These are phyloP conservation scores for Amorphotheca resinae DNA, from an alignment of 495 filamentous ascomycete species.

Conservation along the genomic window DNA sequence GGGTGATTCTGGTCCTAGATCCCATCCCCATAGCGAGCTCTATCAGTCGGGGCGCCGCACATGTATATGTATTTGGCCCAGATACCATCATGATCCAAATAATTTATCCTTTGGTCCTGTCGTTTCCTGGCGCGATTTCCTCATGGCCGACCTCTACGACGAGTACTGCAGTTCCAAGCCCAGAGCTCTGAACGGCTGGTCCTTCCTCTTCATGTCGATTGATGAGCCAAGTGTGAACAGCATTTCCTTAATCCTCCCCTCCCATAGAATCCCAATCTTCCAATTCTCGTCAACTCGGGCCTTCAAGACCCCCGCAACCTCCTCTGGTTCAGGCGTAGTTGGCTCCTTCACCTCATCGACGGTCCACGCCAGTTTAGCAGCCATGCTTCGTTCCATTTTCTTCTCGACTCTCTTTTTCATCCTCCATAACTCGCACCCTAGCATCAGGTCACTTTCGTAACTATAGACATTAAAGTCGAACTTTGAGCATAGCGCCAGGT, in stretches of 20 bases:
- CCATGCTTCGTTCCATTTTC: slow-evolving; percentile 34
- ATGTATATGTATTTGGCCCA: no score
- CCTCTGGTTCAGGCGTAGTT: slow-evolving; percentile 34
- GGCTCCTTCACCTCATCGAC: slow-evolving; percentile 23
- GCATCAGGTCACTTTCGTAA: slow-evolving; percentile 85
- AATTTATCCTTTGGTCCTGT: no score
- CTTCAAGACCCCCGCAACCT: slow-evolving; percentile 79
- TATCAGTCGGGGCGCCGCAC: no score
- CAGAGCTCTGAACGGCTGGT: slow-evolving; percentile 58
- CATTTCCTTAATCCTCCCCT: slow-evolving; percentile 83
- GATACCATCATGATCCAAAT: no score
- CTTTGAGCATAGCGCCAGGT: slow-evolving; percentile 71
- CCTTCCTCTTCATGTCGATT: slow-evolving; percentile 58
- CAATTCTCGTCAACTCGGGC: slow-evolving; percentile 76
- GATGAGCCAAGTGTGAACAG: slow-evolving; percentile 80
- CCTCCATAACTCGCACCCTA: slow-evolving; percentile 86
- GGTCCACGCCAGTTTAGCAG: slow-evolving; percentile 43
- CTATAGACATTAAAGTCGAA: slow-evolving; percentile 98
- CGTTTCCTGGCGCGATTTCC: background rate
- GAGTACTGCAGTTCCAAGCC: slow-evolving; percentile 89
- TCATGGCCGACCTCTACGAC: slow-evolving; percentile 41
- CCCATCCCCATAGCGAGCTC: no score
- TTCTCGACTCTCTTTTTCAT: slow-evolving; percentile 24
- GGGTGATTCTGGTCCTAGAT: no score
- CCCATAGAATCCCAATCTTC: slow-evolving; percentile 79